These are phyloP conservation scores for Sporothrix schenckii DNA, from an alignment of 2,329 filamentous ascomycete species.

Conservation along the genomic window DNA sequence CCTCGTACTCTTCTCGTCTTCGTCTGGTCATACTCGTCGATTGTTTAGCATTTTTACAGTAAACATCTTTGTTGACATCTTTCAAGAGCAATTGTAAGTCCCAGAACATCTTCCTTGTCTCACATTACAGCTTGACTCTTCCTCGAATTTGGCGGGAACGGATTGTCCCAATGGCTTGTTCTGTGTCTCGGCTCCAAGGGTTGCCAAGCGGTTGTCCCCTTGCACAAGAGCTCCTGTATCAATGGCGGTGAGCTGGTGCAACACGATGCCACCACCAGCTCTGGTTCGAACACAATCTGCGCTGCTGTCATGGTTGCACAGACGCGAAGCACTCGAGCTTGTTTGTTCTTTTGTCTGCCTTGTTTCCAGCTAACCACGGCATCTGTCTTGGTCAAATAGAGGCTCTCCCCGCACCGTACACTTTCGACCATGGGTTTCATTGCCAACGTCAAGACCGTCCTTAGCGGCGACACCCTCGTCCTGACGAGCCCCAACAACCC, in stretches of 20 bases:
- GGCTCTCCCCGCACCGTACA: not conserved
- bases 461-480: slow-evolving; percentile 91
- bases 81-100: slow-evolving; percentile 22
- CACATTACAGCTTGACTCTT: not conserved
- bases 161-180: not conserved
- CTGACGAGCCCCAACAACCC: slow-evolving; percentile 81
- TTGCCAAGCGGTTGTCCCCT: not conserved
- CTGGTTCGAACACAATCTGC: not conserved
- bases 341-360: not conserved
- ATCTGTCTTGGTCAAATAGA: not conserved
- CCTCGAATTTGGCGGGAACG: not conserved
- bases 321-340: not conserved
- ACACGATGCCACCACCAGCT: not conserved
- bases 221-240: not conserved
- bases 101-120: not conserved
- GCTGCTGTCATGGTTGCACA: not conserved
- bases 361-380: not conserved
- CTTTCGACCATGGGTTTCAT: slow-evolving; percentile 55
- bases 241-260: slow-evolving; percentile 24
- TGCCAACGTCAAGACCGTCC: slow-evolving; percentile 86
- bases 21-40: not conserved
- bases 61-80: not conserved
- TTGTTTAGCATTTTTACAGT: not conserved
- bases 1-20: not conserved
- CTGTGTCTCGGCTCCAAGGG: not conserved